Conservation (phyloP, 2,329 filamentous ascomycete species). For the Bipolaris gigantea region DNA sequence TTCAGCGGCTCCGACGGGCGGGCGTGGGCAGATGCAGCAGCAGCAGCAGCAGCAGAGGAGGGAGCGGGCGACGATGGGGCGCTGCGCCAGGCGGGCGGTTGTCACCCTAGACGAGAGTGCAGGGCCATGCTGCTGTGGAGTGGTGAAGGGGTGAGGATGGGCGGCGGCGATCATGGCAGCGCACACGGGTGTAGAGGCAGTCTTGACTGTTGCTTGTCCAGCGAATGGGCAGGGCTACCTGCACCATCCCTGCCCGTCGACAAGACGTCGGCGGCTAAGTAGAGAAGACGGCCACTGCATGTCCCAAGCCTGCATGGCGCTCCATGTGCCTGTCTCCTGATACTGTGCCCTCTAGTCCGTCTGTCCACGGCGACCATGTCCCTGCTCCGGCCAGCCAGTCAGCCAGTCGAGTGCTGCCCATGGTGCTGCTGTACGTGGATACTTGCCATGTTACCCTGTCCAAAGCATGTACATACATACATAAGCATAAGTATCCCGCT, state of each 20-base stretch:
- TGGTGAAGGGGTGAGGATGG: constrained; percentile 11
- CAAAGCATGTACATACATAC: no score
- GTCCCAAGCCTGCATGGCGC: not conserved
- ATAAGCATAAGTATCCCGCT: not conserved
- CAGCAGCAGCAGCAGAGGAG: constrained; percentile 14
- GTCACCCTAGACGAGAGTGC: constrained; percentile 21
- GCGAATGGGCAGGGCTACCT: constrained; percentile 22
- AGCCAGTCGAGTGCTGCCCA: no score
- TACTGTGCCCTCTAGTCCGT: not conserved
- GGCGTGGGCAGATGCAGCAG: constrained; percentile 24
- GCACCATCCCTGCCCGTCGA: constrained; percentile 15
- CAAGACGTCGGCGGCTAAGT: constrained; percentile 19
- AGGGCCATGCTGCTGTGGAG: constrained; percentile 14
- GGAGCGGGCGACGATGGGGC: constrained; percentile 13
- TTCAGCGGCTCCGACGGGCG: constrained; percentile 38
- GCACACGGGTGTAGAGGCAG: constrained; percentile 14
- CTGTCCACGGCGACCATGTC: not conserved
- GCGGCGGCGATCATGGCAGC: constrained; percentile 19
- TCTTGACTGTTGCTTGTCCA: constrained; percentile 18
- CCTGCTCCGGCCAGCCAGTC: no score
- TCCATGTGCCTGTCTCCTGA: not conserved
- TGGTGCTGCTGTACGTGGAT: not conserved
- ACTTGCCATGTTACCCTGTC: not conserved
- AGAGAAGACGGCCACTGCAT: constrained; percentile 7
- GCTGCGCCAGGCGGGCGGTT: constrained; percentile 13